These are phyloP conservation scores for Colletotrichum scovillei DNA, from an alignment of 2,329 filamentous ascomycete genomes.

Conservation along the genomic window DNA sequence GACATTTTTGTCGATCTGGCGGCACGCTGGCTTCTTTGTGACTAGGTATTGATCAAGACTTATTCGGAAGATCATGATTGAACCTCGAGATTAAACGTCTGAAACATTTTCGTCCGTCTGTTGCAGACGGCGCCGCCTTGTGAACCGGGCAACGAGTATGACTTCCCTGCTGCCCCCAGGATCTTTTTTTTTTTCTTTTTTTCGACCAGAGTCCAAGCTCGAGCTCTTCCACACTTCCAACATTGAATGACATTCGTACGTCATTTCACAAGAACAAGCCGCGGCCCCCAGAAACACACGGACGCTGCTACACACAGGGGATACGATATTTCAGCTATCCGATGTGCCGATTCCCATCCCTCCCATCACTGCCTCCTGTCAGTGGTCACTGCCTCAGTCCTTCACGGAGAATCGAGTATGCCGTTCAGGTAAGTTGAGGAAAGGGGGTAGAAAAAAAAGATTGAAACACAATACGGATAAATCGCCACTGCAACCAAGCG, in stretches of 20 bases:
- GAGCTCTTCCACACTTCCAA: neutral
- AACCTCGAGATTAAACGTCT: neutral
- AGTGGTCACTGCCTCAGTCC: too few relatives aligned
- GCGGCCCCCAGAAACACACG: neutral
- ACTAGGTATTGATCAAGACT: too few relatives aligned
- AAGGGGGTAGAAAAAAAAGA: neutral
- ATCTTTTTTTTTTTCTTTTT: neutral
- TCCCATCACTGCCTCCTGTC: too few relatives aligned
- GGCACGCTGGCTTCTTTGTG: too few relatives aligned
- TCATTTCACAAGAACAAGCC: constrained; percentile 1
- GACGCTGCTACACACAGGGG: neutral
- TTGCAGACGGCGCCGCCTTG: neutral
- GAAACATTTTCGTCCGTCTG: neutral
- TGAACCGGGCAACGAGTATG: neutral
- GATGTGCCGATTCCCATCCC: neutral
- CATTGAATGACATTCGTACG: neutral
- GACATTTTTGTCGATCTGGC: neutral
- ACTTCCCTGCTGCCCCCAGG: neutral
- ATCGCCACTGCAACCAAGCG: neutral
- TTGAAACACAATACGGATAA: neutral
- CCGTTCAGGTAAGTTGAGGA: too few relatives aligned
- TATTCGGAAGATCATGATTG: too few relatives aligned
- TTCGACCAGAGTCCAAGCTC: neutral
- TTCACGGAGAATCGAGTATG: neutral
- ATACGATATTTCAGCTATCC: neutral